phyloP scores from a whole-genome alignment of 306 rosid genomes.

The Prunus campanulata region DNA sequence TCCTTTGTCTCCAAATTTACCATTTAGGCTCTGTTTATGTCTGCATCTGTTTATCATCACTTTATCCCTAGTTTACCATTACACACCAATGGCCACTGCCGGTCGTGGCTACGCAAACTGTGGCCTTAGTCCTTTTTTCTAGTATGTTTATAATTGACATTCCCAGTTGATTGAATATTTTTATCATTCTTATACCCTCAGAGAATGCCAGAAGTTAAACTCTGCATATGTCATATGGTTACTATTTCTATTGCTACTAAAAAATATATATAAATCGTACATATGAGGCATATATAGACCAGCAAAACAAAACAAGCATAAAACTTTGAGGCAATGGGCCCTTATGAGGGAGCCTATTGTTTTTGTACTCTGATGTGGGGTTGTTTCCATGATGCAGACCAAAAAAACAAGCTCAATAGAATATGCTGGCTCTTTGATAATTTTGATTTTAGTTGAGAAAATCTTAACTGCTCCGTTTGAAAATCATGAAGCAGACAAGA shows the following conservation, averaged over 20 bases:
- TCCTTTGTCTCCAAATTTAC: not conserved
- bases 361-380: slow-evolving; percentile 49
- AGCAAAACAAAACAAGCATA: slow-evolving; percentile 26
- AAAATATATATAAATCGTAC: not conserved
- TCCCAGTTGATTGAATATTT: too few species aligned
- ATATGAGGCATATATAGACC: slow-evolving; percentile 1
- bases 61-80: not conserved
- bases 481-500: slow-evolving; percentile 81
- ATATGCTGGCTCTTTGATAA: slow-evolving; percentile 26
- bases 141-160: too few species aligned
- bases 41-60: not conserved
- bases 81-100: too few species aligned
- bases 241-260: not conserved
- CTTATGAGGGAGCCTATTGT: slow-evolving; percentile 21
- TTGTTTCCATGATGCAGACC: slow-evolving; percentile 68
- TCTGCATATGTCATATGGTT: slow-evolving; percentile 2
- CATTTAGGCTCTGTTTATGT: not conserved
- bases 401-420: slow-evolving; percentile 25
- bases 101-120: too few species aligned
- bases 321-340: slow-evolving; percentile 37
- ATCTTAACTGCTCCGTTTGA: slow-evolving; percentile 95
- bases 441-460: slow-evolving; percentile 45
- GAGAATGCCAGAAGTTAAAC: not conserved
- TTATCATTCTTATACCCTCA: too few species aligned
- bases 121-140: too few species aligned